Percentiles rank a stretch among this genome's conserved stretches.
Evolutionary conservation across 768 basidiomycete species (phyloP).

Genomic region (Podaxis pistillaris): DNA sequence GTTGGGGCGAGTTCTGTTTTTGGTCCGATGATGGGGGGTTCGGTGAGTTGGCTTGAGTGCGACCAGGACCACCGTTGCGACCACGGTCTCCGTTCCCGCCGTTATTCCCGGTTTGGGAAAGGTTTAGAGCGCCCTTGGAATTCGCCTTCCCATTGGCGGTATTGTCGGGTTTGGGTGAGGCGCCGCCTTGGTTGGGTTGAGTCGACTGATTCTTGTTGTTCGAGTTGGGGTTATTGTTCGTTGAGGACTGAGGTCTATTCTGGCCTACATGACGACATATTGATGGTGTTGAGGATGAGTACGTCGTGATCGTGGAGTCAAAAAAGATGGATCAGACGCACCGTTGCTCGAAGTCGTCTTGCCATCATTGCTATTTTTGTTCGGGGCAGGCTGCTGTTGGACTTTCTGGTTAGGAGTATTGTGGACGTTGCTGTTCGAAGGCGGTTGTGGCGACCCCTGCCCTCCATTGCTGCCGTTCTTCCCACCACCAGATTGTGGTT

Average conservation of each 20-base stretch:
- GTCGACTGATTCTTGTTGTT: not conserved
- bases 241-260: not conserved
- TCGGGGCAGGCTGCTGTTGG: not conserved
- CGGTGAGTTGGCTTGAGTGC: not conserved
- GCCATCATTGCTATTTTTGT: not conserved
- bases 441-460: not conserved
- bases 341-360: not conserved
- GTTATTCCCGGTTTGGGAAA: not conserved
- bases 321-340: not conserved
- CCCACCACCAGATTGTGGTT: not conserved
- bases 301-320: too few species aligned
- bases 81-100: not conserved
- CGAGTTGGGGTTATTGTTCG: not conserved
- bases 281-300: not conserved
- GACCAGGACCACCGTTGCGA: not conserved
- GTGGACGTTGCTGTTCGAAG: not conserved
- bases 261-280: not conserved
- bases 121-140: too few species aligned
- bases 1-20: constrained; percentile 3
- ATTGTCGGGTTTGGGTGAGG: not conserved
- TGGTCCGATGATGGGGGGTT: not conserved
- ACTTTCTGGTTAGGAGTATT: not conserved
- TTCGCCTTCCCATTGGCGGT: not conserved
- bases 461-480: not conserved
- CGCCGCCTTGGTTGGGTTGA: not conserved